A percentile compares a stretch with the other conserved stretches of the same genome.
These are phyloP conservation scores for Zea luxurians DNA, from an alignment of 176 grass and related monocot genomes.

Conservation along the genomic window DNA sequence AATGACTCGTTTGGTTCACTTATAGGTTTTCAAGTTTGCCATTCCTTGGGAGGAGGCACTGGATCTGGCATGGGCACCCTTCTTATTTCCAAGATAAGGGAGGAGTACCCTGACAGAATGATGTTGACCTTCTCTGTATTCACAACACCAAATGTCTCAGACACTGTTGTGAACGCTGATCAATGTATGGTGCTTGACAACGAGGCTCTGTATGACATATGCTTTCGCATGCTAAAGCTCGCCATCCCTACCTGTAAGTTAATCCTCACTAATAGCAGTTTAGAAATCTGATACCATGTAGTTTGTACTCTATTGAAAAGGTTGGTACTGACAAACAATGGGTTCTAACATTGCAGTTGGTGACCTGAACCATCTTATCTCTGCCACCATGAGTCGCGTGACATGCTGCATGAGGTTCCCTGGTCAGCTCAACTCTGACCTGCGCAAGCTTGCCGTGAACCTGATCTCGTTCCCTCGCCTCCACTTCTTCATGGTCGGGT, in stretches of 20 bases:
- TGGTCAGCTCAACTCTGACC: constrained; percentile 87
- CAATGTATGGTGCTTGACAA: constrained; percentile 97
- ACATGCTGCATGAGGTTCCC: constrained; percentile 88
- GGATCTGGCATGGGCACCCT: constrained; percentile 96
- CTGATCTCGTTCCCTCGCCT: constrained; percentile 86
- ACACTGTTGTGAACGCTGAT: constrained; percentile 91
- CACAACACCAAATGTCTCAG: constrained; percentile 93
- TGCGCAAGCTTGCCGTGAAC: constrained; percentile 85
- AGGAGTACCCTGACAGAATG: constrained; percentile 91
- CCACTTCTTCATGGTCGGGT: constrained; percentile 98
- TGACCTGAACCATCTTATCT: constrained; percentile 89
- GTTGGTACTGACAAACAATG: not conserved
- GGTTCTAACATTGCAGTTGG: constrained; percentile 59
- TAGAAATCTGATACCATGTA: not conserved
- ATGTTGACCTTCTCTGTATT: constrained; percentile 97
- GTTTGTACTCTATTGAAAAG: not conserved
- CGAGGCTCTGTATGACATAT: constrained; percentile 89
- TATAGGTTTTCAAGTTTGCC: constrained; percentile 92
- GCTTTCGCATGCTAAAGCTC: constrained; percentile 91
- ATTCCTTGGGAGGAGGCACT: constrained; percentile 95
- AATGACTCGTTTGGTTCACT: constrained; percentile 1
- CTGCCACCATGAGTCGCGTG: constrained; percentile 81
- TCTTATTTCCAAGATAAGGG: constrained; percentile 93
- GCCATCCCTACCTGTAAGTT: constrained; percentile 81
- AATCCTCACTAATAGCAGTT: not conserved